Percentiles rank a stretch among this genome's conserved stretches.
Conservation (phyloP, 495 filamentous ascomycete genomes). For the Cryomyces minteri region DNA sequence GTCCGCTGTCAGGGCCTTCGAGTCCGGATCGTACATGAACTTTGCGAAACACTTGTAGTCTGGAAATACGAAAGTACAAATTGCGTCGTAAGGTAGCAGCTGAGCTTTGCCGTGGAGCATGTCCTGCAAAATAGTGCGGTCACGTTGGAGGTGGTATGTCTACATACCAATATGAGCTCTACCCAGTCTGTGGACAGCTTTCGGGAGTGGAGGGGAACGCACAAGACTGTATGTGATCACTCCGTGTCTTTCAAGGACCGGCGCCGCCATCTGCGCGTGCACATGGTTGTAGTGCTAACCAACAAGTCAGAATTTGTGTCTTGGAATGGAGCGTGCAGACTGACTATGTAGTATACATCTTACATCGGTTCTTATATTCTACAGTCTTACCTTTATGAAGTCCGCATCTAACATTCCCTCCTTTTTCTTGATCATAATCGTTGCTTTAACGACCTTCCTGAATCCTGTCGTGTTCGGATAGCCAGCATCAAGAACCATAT, state of each 20-base stretch:
- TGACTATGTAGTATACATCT: no score
- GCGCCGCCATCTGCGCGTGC: constrained; percentile 22
- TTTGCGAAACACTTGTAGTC: constrained; percentile 20
- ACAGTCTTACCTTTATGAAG: constrained; percentile 9
- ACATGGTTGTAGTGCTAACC: constrained; percentile 21
- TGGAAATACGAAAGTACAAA: constrained; percentile 25
- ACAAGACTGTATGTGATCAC: constrained; percentile 23
- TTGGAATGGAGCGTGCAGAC: no score
- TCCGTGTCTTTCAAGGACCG: constrained; percentile 19
- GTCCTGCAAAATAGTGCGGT: constrained; percentile 22
- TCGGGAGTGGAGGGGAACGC: constrained; percentile 3
- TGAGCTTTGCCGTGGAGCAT: constrained; percentile 22
- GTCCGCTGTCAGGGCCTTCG: constrained; percentile 18
- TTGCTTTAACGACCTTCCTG: constrained; percentile 23
- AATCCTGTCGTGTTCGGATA: constrained; percentile 22
- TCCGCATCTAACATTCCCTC: constrained; percentile 22
- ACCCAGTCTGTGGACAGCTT: not conserved
- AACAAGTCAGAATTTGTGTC: no score
- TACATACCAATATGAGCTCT: constrained; percentile 1
- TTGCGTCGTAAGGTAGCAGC: constrained; percentile 22
- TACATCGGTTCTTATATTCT: no score
- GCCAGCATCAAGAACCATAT: constrained; percentile 22
- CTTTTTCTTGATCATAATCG: constrained; percentile 24
- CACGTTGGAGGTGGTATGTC: constrained; percentile 22
- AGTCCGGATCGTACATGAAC: constrained; percentile 24